These are phyloP conservation scores for Tolypocladium amazonense DNA, from an alignment of 2,329 filamentous ascomycete species.

Conservation along the genomic window DNA sequence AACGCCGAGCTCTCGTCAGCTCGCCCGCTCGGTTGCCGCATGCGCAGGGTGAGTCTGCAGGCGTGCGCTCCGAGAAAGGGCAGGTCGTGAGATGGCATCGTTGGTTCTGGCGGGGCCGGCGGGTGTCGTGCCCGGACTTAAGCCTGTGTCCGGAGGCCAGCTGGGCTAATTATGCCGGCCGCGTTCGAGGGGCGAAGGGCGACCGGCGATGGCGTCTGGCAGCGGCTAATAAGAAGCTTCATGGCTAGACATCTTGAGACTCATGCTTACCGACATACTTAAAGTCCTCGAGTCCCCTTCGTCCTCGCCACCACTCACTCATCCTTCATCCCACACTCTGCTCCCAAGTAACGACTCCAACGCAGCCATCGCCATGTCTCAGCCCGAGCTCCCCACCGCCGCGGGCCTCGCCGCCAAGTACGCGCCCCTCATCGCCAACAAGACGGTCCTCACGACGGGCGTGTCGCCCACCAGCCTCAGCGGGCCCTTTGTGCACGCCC, in stretches of 20 bases:
- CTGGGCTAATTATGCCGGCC: background rate
- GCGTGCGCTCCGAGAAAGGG: too few species aligned
- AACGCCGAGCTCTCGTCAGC: too few species aligned
- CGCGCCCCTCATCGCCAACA: conserved; percentile 20
- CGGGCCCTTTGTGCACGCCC: conserved; percentile 6
- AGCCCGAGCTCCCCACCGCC: conserved; percentile 7
- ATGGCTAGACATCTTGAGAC: background rate
- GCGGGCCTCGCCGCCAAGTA: conserved; percentile 17
- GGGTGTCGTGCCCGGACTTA: background rate
- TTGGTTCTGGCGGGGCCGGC: too few species aligned
- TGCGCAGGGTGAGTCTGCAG: too few species aligned
- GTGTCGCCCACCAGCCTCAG: conserved; percentile 28
- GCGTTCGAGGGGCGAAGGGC: background rate
- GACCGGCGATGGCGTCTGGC: too few species aligned
- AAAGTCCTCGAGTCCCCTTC: background rate
- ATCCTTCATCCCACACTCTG: too few species aligned
- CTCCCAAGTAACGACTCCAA: background rate
- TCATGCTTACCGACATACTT: background rate
- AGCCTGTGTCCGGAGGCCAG: background rate
- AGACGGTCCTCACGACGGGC: conserved; percentile 31
- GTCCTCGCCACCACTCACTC: background rate
- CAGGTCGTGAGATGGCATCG: too few species aligned
- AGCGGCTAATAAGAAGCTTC: too few species aligned
- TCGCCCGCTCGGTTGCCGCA: too few species aligned
- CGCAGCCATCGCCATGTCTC: background rate